phyloP scores from a whole-genome alignment of 2,329 filamentous ascomycete species.

The Malbranchea cinnamomea region DNA sequence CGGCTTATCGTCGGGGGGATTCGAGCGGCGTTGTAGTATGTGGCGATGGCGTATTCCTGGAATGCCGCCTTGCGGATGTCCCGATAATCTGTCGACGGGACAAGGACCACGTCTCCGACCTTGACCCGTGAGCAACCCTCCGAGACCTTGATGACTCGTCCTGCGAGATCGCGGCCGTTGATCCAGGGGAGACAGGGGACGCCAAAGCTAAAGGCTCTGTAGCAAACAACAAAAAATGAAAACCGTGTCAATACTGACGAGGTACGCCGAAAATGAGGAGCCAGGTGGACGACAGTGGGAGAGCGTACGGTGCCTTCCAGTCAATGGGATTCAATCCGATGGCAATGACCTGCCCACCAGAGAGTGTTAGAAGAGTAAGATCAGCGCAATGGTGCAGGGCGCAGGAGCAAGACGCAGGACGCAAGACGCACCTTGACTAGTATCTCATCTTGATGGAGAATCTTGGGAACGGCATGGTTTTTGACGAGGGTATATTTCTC shows the following conservation, averaged over 20 bases:
- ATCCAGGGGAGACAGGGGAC: conserved; percentile 54
- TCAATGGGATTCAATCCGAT: conserved; percentile 66
- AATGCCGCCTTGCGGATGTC: conserved; percentile 58
- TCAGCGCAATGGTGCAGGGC: too few relatives aligned
- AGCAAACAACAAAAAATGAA: neutral
- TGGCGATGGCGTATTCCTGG: conserved; percentile 53
- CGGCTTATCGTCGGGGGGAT: conserved; percentile 40
- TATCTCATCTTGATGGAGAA: too few relatives aligned
- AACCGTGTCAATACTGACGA: neutral
- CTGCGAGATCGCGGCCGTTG: conserved; percentile 54
- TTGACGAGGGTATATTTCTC: too few relatives aligned
- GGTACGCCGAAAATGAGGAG: neutral
- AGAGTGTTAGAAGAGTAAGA: too few relatives aligned
- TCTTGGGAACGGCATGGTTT: too few relatives aligned
- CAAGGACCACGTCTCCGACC: conserved; percentile 42
- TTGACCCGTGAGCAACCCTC: conserved; percentile 35
- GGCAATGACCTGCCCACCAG: too few relatives aligned
- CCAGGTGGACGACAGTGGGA: neutral
- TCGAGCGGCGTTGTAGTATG: conserved; percentile 48
- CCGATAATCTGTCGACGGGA: conserved; percentile 61
- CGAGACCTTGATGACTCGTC: conserved; percentile 40
- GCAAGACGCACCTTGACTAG: too few relatives aligned
- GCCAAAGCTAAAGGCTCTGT: conserved; percentile 54
- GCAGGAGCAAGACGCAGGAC: too few relatives aligned
- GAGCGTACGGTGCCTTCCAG: conserved; percentile 54